These are phyloP conservation scores for Zarea fungicola DNA, from an alignment of 2,329 filamentous ascomycete genomes.

Conservation along the genomic window DNA sequence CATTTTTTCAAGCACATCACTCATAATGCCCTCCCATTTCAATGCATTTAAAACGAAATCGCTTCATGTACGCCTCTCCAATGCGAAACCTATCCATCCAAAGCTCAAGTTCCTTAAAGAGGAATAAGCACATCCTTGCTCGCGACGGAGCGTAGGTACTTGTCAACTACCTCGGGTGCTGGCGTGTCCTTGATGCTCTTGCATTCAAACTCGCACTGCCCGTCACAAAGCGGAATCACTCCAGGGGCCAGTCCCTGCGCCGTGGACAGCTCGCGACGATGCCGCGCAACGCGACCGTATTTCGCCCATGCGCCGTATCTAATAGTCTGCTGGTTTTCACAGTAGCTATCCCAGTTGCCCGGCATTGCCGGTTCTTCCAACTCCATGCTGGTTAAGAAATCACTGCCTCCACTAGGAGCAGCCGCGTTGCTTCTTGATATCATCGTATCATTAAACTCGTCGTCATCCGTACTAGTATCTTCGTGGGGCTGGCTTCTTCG, in stretches of 20 bases:
- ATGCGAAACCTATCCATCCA: background rate
- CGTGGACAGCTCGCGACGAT: background rate
- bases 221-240: background rate
- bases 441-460: background rate
- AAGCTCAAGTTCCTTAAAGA: too few species aligned
- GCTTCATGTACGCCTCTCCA: background rate
- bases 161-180: background rate
- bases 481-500: background rate
- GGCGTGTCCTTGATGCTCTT: constrained; percentile 2
- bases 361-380: background rate
- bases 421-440: background rate
- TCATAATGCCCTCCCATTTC: too few species aligned
- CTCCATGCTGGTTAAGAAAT: too few species aligned
- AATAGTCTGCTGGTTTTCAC: background rate
- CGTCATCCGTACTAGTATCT: background rate
- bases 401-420: too few species aligned
- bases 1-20: too few species aligned
- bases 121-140: constrained; percentile 2
- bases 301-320: background rate
- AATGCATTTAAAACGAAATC: background rate
- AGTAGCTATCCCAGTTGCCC: background rate
- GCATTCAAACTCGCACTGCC: background rate
- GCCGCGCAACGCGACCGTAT: background rate
- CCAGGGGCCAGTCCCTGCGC: background rate
- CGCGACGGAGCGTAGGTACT: background rate